Evolutionary conservation across 2,329 filamentous ascomycete species (phyloP).

Genomic region (Diaporthe sp.): DNA sequence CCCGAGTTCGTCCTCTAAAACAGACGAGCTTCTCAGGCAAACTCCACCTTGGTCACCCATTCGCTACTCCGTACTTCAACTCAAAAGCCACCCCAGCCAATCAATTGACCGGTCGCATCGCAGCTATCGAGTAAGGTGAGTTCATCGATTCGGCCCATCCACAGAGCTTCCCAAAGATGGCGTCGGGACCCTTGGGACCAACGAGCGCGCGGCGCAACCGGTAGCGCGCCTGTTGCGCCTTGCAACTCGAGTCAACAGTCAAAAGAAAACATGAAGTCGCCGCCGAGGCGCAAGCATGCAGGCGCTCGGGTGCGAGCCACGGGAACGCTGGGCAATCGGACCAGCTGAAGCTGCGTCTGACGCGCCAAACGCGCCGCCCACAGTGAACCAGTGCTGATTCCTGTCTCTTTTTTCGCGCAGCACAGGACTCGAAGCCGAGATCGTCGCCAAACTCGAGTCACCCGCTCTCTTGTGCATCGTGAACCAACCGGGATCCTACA

Average conservation of each 20-base stretch:
- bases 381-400: constrained; percentile 8
- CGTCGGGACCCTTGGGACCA: not conserved
- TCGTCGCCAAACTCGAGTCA: constrained; percentile 38
- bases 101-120: constrained; percentile 40
- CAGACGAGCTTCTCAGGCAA: constrained; percentile 40
- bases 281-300: constrained; percentile 26
- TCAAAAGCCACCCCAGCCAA: constrained; percentile 41
- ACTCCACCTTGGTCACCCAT: constrained; percentile 41
- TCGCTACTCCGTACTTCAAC: constrained; percentile 41
- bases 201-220: constrained; percentile 16
- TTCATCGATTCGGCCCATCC: constrained; percentile 23
- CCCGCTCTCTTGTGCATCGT: constrained; percentile 36
- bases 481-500: constrained; percentile 11
- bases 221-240: constrained; percentile 29
- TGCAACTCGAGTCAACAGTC: constrained; percentile 40
- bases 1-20: constrained; percentile 40
- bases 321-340: not conserved
- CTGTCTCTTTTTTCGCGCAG: constrained; percentile 30
- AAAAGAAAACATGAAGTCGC: constrained; percentile 25
- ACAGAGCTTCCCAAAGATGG: constrained; percentile 21
- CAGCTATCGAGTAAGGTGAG: constrained; percentile 41
- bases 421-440: constrained; percentile 43
- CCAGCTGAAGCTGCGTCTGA: constrained; percentile 24
- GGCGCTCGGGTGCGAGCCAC: not conserved
- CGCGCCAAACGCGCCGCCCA: constrained; percentile 24